phyloP scores from a whole-genome alignment of 2,329 filamentous ascomycete genomes.

The Talaromyces sp. region DNA sequence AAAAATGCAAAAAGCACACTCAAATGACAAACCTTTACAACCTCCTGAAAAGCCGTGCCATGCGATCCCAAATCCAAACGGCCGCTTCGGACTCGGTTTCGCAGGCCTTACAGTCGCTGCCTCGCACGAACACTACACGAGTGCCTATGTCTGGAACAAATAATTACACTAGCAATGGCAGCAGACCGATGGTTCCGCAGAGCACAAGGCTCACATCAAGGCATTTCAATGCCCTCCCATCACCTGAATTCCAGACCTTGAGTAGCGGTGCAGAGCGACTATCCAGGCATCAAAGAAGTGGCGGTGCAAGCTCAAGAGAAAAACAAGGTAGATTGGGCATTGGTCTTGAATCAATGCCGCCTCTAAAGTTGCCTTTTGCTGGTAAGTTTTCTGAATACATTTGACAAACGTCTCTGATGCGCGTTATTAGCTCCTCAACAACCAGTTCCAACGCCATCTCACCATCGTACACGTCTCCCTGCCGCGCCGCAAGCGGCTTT shows the following conservation, averaged over 20 bases:
- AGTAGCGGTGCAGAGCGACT: slow-evolving; percentile 29
- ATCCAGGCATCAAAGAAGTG: slow-evolving; percentile 35
- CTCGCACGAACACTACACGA: slow-evolving; percentile 12
- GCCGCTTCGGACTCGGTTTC: slow-evolving; percentile 51
- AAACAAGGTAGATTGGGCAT: slow-evolving; percentile 14
- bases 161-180: background rate
- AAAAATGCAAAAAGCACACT: slow-evolving; percentile 64
- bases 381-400: slow-evolving; percentile 6
- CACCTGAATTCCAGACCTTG: slow-evolving; percentile 12
- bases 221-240: slow-evolving; percentile 13
- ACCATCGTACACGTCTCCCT: slow-evolving; percentile 13
- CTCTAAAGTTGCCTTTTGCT: slow-evolving; percentile 17
- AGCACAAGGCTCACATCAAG: slow-evolving; percentile 16
- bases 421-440: background rate
- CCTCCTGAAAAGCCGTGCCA: slow-evolving; percentile 50
- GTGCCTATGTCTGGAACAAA: background rate
- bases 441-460: slow-evolving; percentile 7
- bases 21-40: slow-evolving; percentile 61
- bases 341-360: slow-evolving; percentile 25
- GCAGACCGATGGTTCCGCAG: slow-evolving; percentile 17
- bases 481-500: slow-evolving; percentile 1
- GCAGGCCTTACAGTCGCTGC: slow-evolving; percentile 37
- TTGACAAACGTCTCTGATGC: background rate
- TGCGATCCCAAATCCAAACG: slow-evolving; percentile 48
- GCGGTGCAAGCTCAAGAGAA: slow-evolving; percentile 30